Base-by-base conservation (phyloP, 176 grass and related monocot genomes). In the Chrysopogon serrulatus region DNA sequence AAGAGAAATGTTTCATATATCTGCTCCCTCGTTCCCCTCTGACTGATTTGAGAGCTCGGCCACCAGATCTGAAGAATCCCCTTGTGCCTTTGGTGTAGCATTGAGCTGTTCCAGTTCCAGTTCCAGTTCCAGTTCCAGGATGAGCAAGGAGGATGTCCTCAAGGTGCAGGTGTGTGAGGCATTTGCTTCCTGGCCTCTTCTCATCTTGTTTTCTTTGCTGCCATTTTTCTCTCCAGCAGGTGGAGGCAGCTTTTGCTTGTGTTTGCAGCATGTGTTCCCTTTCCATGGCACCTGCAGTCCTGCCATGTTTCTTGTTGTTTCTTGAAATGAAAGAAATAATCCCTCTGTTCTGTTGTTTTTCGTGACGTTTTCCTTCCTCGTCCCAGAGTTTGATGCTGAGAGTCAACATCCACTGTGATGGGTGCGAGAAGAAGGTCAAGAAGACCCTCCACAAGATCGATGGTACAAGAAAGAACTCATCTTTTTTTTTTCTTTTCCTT, bases 391-490 rank as follows among this genome's bases (percentile, higher is more conserved):
- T 83, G 63, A 82, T 90, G 56, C 68, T 90, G 54, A 88, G 90
- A 67, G 91, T 94, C 23, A 88, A 90, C 85, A 90, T 94, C 3
- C 91, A 94, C 73, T 90, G 91, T 28, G 88, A 94, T 42, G 91
- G 91, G 15, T 94, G 91, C 65, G 84, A 83, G 81, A 90, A 86
- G 88, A 94, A 94, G 82, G 88, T 94, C 32, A 94, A 90, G 88
- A 94, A 94, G 73, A 73, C 90, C 18, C 88, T 94, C 57, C 85
- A 94, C 45, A 90, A 94, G 84, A 88, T 94, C 40, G 88, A 94
- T 24, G 91, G 91, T 94, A 24, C 0, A 8, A 5, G 16, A 65
- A 35, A 34, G 0, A 36, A 4, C 19, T 8, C 49, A 26, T 27
- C 23, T 23, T 65, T 68, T 48, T 17, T n/a, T n/a, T n/a, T n/a